These are phyloP conservation scores for Eucalyptus rudis DNA, from an alignment of 345 rosid genomes.

Conservation along the genomic window DNA sequence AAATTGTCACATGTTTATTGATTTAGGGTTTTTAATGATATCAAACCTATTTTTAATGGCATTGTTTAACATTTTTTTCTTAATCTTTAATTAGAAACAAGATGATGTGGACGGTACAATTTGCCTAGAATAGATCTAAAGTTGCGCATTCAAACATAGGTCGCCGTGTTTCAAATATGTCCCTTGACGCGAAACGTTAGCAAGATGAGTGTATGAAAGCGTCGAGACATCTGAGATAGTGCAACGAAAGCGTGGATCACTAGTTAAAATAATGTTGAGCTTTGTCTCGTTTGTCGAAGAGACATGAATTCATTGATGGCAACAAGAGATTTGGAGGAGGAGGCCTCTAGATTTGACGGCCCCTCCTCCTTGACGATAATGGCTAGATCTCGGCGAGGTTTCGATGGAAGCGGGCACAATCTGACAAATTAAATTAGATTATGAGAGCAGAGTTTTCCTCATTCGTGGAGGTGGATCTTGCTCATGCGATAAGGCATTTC, in stretches of 20 bases:
- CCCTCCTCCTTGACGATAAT: background rate
- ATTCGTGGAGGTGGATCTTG: background rate
- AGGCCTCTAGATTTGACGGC: background rate
- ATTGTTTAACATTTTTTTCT: background rate
- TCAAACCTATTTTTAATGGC: background rate
- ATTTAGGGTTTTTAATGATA: too few species aligned
- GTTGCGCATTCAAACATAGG: background rate
- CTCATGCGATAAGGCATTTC: background rate
- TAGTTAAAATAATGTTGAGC: background rate
- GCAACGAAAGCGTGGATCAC: background rate
- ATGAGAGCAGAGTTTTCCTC: background rate
- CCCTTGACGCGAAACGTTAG: background rate
- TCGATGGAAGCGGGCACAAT: background rate
- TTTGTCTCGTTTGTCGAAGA: background rate
- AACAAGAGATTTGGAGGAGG: background rate
- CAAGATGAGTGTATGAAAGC: background rate
- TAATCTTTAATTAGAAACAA: background rate
- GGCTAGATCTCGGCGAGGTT: background rate
- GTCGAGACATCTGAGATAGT: fast-evolving
- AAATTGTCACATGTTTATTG: too few species aligned
- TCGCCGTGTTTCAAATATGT: background rate
- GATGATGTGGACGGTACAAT: background rate
- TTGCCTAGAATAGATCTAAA: background rate
- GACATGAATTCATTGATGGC: background rate
- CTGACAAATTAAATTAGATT: background rate